These are phyloP conservation scores for Brassica cretica DNA, from an alignment of 345 rosid species.

Conservation along the genomic window DNA sequence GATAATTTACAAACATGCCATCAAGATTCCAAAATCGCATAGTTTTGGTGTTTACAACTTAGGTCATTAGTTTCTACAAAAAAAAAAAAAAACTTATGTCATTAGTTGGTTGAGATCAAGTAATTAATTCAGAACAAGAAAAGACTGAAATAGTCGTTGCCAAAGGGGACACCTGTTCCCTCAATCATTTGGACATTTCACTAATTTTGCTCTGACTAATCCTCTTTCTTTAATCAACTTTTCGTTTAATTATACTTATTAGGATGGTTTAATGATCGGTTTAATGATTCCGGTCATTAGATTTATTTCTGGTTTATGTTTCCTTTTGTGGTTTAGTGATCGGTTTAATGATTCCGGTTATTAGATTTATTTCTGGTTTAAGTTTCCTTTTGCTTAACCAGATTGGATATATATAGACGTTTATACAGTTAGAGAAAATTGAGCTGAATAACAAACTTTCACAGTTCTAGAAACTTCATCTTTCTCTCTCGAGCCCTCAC, in stretches of 20 bases:
- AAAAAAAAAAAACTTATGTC: not conserved
- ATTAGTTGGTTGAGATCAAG: not conserved
- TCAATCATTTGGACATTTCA: slow-evolving; percentile 25
- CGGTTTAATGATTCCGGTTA: no score
- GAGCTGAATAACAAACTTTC: no score
- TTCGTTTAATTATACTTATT: not conserved
- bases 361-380: no score
- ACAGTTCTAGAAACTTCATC: no score
- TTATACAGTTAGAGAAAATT: not conserved
- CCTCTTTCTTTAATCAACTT: not conserved
- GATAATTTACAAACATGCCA: not conserved
- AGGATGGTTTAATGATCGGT: no score
- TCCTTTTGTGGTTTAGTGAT: no score
- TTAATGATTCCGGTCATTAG: no score
- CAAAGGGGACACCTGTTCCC: slow-evolving; percentile 2
- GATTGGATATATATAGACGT: slow-evolving; percentile 4
- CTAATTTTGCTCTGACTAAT: not conserved
- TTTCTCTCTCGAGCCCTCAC: no score
- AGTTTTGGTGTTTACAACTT: not conserved
- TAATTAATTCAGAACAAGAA: not conserved
- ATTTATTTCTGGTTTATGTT: no score
- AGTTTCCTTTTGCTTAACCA: not conserved
- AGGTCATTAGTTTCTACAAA: no score
- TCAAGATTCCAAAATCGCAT: not conserved
- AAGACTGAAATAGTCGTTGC: slow-evolving; percentile 9